A percentile compares a stretch with the other conserved stretches of the same genome.
phyloP scores from a whole-genome alignment of 768 basidiomycete genomes.

The Mycena floridula region DNA sequence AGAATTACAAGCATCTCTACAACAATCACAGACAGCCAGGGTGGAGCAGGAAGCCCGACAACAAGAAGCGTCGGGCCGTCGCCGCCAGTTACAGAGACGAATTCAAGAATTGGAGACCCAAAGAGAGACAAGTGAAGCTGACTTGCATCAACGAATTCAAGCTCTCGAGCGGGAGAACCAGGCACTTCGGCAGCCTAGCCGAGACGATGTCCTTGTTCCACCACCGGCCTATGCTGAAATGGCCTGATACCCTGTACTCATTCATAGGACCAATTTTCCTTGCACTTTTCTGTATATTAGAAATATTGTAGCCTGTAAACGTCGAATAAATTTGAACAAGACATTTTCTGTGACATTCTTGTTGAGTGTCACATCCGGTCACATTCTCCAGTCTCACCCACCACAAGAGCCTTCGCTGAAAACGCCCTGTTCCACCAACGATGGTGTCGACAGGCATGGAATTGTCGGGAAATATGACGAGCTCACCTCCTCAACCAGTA shows the following conservation, averaged over 20 bases:
- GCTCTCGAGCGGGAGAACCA: constrained; percentile 7
- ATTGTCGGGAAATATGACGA: no score
- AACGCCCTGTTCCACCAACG: no score
- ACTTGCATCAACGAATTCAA: constrained; percentile 1
- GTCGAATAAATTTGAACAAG: no score
- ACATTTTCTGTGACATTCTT: no score
- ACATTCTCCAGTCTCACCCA: no score
- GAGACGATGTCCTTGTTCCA: constrained; percentile 4
- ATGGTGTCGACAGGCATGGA: no score
- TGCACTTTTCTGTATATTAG: constrained; percentile 1
- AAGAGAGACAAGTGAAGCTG: background rate
- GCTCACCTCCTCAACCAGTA: constrained; percentile 15
- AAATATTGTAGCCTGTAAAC: constrained; percentile 3
- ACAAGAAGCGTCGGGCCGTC: background rate
- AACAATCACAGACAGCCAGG: background rate
- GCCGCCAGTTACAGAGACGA: constrained; percentile 1
- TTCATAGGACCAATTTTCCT: no score
- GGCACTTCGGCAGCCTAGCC: constrained; percentile 3
- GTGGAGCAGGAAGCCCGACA: background rate
- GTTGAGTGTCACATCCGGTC: no score
- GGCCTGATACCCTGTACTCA: background rate
- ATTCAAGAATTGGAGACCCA: constrained; percentile 5
- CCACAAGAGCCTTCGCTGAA: no score
- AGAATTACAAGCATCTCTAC: background rate
- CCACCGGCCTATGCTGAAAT: constrained; percentile 9